Base-by-base conservation (phyloP, 1,139 yeast species). In the Yamadazyma diddensiae region DNA sequence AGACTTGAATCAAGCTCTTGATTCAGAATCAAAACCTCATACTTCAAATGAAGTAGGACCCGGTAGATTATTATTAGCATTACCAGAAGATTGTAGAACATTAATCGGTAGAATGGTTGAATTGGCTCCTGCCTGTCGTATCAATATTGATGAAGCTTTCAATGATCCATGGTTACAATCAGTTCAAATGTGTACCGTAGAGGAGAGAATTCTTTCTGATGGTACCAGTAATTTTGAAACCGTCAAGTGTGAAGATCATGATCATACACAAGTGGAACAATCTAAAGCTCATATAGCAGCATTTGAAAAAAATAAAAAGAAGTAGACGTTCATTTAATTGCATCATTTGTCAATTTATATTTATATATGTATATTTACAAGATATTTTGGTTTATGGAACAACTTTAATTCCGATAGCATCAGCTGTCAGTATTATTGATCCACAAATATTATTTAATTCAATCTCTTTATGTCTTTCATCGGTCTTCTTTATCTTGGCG, bases 211-310 rank as follows among this genome's bases (percentile, higher is more conserved):
- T 24, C 50, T 49, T 18, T 38, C 47, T 21, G 67, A 61, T 23
- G 70, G 67, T 2, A 31, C 75, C 55, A 31, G 49, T 28, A 41
- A 37, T 12, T 61, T 53, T 47, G 65, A 55, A 27, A 67, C 64
- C 6, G 50, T 59, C 22, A 54, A 54, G 35, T 71, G 76, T 26
- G 59, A 63, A 3, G 81, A 77, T 50, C 97, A 90, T 53, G 72
- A 70, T 27, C 97, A 90, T 54, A 85, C 96, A 1, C 79, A 78
- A 47, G 97, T 90, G 32, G 95, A 87, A 48, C 95, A 86, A 55
- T 81, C 87, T 38, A 94, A 86, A 49, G 97, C 97, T 0, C 97
- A 90, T 57, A 90, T 90, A 60, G 96, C 97, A 11, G 84, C 94
- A 33, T 73, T 87, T 46, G 97, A 90, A 53, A 84, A 81, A 66